These are phyloP conservation scores for Entophlyctis luteolus DNA, from an alignment of 192 early-diverging fungal species.

Conservation along the genomic window DNA sequence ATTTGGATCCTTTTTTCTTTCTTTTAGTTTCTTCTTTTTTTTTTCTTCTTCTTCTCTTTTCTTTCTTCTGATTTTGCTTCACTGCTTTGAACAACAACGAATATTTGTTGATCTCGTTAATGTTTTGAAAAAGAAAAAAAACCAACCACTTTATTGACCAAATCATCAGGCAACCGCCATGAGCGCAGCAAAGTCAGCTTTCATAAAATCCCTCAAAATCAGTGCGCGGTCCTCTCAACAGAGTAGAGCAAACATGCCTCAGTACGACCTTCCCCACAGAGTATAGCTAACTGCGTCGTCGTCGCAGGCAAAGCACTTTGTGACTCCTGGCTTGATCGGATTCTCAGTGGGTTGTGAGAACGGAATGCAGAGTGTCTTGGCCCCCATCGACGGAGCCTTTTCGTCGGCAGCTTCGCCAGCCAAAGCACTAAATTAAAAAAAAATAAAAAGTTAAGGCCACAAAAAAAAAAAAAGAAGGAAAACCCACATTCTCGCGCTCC, in stretches of 20 bases:
- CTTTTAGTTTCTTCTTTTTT: background rate
- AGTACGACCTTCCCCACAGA: conserved; percentile 57
- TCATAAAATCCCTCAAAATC: conserved; percentile 16
- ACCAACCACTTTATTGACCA: background rate
- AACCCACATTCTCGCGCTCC: conserved; percentile 68
- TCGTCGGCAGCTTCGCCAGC: conserved; percentile 81
- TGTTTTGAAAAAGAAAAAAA: conserved; percentile 13
- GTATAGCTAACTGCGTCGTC: conserved; percentile 49
- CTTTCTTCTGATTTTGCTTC: background rate
- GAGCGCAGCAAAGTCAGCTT: background rate
- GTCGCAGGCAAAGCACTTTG: conserved; percentile 76
- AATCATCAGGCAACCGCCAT: conserved; percentile 1
- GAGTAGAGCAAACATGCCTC: background rate
- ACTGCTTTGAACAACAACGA: background rate
- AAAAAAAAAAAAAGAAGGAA: background rate
- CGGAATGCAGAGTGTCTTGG: conserved; percentile 97
- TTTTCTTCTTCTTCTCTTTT: background rate
- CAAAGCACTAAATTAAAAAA: conserved; percentile 17
- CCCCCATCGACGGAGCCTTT: conserved; percentile 98
- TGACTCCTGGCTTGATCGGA: conserved; percentile 70
- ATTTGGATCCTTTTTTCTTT: background rate
- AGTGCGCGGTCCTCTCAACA: background rate
- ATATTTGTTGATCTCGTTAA: background rate
- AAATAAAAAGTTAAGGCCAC: background rate
- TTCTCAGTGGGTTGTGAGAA: conserved; percentile 86